Percentiles rank a stretch among this genome's conserved stretches.
These are phyloP conservation scores for Ophiostoma piceae DNA, from an alignment of 2,329 filamentous ascomycete genomes.

Conservation along the genomic window DNA sequence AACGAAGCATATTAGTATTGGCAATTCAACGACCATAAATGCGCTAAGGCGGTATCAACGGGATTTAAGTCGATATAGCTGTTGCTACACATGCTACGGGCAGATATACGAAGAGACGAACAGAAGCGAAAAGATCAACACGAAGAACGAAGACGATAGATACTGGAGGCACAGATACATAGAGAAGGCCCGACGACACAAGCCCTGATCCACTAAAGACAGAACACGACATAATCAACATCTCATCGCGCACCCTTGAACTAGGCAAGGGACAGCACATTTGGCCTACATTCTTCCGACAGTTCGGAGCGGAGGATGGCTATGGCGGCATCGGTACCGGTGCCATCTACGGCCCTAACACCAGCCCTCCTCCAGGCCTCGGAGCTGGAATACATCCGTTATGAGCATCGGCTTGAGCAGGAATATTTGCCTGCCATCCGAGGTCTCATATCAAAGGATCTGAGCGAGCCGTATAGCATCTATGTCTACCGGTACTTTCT, in stretches of 20 bases:
- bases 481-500: constrained; percentile 98
- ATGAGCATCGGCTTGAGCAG: constrained; percentile 55
- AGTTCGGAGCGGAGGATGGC: not conserved
- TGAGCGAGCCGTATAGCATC: constrained; percentile 98
- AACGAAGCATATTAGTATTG: not conserved
- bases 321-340: constrained; percentile 8
- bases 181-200: not conserved
- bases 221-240: not conserved
- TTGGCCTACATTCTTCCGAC: too few species aligned
- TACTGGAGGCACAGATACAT: not conserved
- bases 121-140: not conserved
- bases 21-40: not conserved
- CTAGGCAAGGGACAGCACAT: not conserved
- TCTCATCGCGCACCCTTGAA: not conserved
- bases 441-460: constrained; percentile 86
- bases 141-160: not conserved
- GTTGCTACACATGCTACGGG: not conserved
- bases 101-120: not conserved
- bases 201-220: not conserved
- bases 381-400: constrained; percentile 56
- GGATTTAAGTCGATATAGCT: not conserved
- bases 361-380: not conserved
- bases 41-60: not conserved
- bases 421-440: constrained; percentile 79
- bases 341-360: not conserved